These are phyloP conservation scores for Nigrospora osmanthi DNA, from an alignment of 2,329 filamentous ascomycete species.

Conservation along the genomic window DNA sequence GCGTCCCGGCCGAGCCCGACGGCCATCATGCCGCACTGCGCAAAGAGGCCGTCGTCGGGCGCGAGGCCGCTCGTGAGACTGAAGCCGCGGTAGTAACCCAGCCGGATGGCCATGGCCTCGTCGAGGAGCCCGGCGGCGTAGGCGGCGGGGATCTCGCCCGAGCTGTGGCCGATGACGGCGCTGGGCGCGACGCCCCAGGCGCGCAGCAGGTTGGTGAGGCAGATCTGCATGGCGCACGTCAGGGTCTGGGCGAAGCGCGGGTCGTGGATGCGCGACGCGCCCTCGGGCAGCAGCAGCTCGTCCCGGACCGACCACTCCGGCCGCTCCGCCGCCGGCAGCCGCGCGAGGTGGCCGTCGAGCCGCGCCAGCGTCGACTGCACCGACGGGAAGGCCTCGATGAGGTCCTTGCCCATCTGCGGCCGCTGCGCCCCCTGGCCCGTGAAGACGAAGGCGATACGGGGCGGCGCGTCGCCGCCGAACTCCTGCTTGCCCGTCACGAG, in stretches of 20 bases:
- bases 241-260: not conserved
- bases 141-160: slow-evolving; percentile 13
- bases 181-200: slow-evolving; percentile 5
- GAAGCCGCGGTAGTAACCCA: not conserved
- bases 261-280: not conserved
- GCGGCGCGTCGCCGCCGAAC: not conserved
- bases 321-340: too few species aligned
- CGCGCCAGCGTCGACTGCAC: not conserved
- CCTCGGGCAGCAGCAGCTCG: not conserved
- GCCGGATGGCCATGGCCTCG: not conserved
- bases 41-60: not conserved
- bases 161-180: slow-evolving; percentile 18
- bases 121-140: slow-evolving; percentile 18
- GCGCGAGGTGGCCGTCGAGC: not conserved
- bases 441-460: not conserved
- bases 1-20: not conserved
- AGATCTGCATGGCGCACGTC: not conserved
- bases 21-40: not conserved
- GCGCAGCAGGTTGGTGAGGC: not conserved
- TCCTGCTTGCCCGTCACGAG: not conserved
- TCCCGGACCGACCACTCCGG: not conserved
- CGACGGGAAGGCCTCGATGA: too few species aligned
- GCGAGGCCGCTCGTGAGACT: not conserved
- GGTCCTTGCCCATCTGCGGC: too few species aligned
- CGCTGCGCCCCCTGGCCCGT: not conserved